Evolutionary conservation across 2,329 filamentous ascomycete genomes (phyloP).

Genomic region (Chaetomiaceae sp.): DNA sequence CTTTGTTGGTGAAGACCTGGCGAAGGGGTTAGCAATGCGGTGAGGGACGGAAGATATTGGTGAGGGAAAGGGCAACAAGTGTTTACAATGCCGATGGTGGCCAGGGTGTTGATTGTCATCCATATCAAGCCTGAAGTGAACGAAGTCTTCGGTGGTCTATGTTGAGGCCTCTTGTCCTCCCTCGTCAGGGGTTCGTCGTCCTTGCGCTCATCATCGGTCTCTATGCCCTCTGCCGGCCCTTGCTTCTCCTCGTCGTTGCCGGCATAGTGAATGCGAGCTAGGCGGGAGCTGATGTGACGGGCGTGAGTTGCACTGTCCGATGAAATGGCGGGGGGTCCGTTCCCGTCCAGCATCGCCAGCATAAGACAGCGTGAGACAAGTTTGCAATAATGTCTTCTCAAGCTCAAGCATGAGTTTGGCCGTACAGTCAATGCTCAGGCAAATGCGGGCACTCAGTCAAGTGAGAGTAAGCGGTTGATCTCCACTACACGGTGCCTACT

Average conservation of each 20-base stretch:
- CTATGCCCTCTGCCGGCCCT: slow-evolving; percentile 30
- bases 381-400: no score
- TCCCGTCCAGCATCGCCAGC: background rate
- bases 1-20: slow-evolving; percentile 65
- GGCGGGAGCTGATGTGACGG: background rate
- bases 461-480: no score
- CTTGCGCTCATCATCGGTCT: slow-evolving; percentile 34
- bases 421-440: no score
- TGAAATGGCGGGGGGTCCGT: background rate
- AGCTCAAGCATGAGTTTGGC: background rate
- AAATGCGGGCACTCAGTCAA: no score
- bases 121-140: slow-evolving; percentile 42
- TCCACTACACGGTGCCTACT: no score
- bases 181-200: slow-evolving; percentile 36
- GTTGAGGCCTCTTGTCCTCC: slow-evolving; percentile 29
- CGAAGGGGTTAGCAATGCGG: slow-evolving; percentile 11
- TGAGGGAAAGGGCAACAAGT: background rate
- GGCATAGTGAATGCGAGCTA: slow-evolving; percentile 2
- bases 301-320: background rate
- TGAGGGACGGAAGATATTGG: background rate
- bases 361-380: no score
- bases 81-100: slow-evolving; percentile 57
- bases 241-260: slow-evolving; percentile 30
- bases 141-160: slow-evolving; percentile 27
- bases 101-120: slow-evolving; percentile 56